Conservation (phyloP, 1,284 basidiomycete species). For the Takashimella tepidaria region DNA sequence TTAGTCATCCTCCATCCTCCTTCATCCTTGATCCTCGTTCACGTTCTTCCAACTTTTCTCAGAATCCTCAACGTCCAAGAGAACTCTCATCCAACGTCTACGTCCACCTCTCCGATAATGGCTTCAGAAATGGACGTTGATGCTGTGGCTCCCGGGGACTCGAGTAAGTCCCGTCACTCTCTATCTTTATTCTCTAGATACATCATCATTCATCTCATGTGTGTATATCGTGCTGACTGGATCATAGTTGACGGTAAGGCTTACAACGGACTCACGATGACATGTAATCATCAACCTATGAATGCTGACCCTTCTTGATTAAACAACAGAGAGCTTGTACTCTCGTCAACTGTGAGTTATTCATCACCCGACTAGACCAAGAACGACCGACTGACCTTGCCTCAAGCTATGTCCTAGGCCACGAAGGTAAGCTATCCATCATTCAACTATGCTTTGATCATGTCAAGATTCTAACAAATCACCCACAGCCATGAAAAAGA, state of each 20-base stretch:
- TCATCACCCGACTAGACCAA: conserved; percentile 10
- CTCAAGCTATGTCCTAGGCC: conserved; percentile 86
- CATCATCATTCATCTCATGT: too few relatives aligned
- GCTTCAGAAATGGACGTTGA: conserved; percentile 45
- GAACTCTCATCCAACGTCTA: background rate
- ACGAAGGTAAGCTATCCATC: conserved; percentile 86
- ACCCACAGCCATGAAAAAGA: conserved; percentile 96
- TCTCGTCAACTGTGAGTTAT: conserved; percentile 84
- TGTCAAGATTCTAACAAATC: too few relatives aligned
- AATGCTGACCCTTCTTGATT: conserved; percentile 3
- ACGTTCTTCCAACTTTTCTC: background rate
- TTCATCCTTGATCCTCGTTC: background rate
- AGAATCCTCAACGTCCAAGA: background rate
- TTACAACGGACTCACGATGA: too few relatives aligned
- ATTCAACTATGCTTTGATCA: background rate
- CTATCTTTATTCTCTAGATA: too few relatives aligned
- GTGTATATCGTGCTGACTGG: conserved; percentile 2
- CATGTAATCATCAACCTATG: too few relatives aligned
- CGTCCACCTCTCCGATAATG: conserved; percentile 20
- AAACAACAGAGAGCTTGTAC: conserved; percentile 70
- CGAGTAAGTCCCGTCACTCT: conserved; percentile 28
- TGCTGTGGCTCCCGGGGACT: conserved; percentile 35
- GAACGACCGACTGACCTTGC: conserved; percentile 17
- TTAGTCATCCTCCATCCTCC: background rate
- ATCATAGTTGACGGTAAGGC: conserved; percentile 39